A percentile compares a stretch with the other conserved stretches of the same genome.
These are phyloP conservation scores for Penicillium dipodomyicola DNA, from an alignment of 495 filamentous ascomycete genomes.

Conservation along the genomic window DNA sequence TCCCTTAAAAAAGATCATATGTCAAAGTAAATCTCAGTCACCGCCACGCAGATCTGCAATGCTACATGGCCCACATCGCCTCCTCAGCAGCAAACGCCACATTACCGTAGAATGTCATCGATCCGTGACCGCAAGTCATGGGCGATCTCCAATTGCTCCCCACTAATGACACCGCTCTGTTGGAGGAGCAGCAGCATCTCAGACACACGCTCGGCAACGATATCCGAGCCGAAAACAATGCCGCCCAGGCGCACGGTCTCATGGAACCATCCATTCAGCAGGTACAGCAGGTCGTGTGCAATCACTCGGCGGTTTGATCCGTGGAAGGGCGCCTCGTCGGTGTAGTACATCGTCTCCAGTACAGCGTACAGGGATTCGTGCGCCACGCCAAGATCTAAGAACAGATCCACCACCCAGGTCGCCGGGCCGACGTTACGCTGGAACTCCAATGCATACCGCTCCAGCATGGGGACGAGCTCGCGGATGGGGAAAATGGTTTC, in stretches of 20 bases:
- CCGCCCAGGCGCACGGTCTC: slow-evolving; percentile 55
- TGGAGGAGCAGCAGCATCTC: slow-evolving; percentile 48
- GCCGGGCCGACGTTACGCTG: slow-evolving; percentile 64
- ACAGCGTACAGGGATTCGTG: slow-evolving; percentile 72
- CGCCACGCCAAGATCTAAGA: slow-evolving; percentile 71
- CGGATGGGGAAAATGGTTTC: slow-evolving; percentile 75
- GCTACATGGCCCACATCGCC: not conserved
- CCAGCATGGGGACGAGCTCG: slow-evolving; percentile 66
- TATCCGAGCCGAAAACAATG: slow-evolving; percentile 53
- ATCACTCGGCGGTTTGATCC: slow-evolving; percentile 59
- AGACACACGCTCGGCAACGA: slow-evolving; percentile 44
- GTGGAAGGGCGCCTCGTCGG: slow-evolving; percentile 78
- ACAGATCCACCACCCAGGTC: slow-evolving; percentile 79
- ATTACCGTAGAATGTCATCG: slow-evolving; percentile 42
- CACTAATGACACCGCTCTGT: slow-evolving; percentile 35
- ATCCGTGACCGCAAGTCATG: slow-evolving; percentile 46
- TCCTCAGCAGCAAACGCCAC: slow-evolving; percentile 1
- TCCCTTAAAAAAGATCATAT: not conserved
- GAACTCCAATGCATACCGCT: slow-evolving; percentile 71
- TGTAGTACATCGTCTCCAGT: slow-evolving; percentile 80
- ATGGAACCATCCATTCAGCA: slow-evolving; percentile 61
- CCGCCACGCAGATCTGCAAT: slow-evolving; percentile 5
- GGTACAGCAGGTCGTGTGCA: slow-evolving; percentile 61
- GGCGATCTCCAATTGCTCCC: slow-evolving; percentile 31
- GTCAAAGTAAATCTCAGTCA: slow-evolving; percentile 5